These are phyloP conservation scores for Taphrina pruni DNA, from an alignment of 1,139 yeast genomes.

Conservation along the genomic window DNA sequence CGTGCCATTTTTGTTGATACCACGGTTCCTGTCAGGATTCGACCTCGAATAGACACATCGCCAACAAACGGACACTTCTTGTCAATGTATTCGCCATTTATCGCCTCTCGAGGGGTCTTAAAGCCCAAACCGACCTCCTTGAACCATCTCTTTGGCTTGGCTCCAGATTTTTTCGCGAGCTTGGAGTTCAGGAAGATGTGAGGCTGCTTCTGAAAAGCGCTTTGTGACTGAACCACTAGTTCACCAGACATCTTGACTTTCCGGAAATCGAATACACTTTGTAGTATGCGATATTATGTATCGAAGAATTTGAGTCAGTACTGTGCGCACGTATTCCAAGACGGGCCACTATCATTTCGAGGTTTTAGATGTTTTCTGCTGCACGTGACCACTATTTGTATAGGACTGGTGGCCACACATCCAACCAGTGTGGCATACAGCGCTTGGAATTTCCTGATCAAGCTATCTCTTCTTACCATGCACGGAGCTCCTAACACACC, in stretches of 20 bases:
- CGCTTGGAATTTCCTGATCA: conserved; percentile 1
- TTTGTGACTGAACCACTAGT: conserved; percentile 99
- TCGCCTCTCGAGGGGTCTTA: conserved; percentile 99
- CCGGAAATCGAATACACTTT: background rate
- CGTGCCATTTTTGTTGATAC: conserved; percentile 99
- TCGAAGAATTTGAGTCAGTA: background rate
- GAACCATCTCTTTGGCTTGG: conserved; percentile 86
- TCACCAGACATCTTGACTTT: conserved; percentile 82
- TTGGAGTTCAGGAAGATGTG: conserved; percentile 99
- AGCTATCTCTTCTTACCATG: background rate
- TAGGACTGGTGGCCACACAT: background rate
- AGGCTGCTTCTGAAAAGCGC: conserved; percentile 95
- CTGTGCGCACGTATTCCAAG: no score
- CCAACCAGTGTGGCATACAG: background rate
- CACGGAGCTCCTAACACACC: background rate
- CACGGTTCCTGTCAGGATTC: conserved; percentile 92
- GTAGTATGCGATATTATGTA: background rate
- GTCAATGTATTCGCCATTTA: conserved; percentile 97
- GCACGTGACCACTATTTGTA: conserved; percentile 15
- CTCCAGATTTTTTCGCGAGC: conserved; percentile 96
- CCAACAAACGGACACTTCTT: conserved; percentile 99
- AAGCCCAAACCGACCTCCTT: conserved; percentile 99
- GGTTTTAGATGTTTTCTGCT: background rate
- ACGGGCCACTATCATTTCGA: background rate
- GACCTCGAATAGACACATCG: conserved; percentile 97